Evolutionary conservation across 2,329 filamentous ascomycete species (phyloP), one percentile per base, ranked within the genome.

Genomic region (Aspergillus fumigatus): DNA sequence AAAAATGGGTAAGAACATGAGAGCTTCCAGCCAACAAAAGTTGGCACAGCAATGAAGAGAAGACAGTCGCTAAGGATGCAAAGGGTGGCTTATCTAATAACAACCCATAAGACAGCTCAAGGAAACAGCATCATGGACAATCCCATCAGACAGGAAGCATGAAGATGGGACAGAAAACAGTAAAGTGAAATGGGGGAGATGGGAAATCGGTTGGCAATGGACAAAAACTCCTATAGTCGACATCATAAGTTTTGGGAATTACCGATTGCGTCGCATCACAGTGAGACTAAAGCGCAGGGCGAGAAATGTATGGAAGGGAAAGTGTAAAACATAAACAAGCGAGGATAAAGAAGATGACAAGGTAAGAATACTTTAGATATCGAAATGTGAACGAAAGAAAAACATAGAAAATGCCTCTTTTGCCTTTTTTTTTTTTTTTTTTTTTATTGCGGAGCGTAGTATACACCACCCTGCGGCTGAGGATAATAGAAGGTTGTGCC

Each of bases 381-480:
- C 51, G 27, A 45, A 26, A 40, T 14, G 3, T 26, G 17, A 53
- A 10, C 27, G 41, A 23, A 53, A 50, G 49, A 52, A 53, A 48
- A 57, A 38, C 21, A 2, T 48, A 11, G 17, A 21, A 38, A 7
- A 27, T 26, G 19, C 35, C 25, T n/a, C 38, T 19, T 35, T 35
- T 35, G 9, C 3, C 6, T 17, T 38, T 17, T 49, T 67, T 55
- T 17, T 38, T 17, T 38, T 17, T 49, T 67, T 55, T 17, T 38
- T 38, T 35, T 49, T 67, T 54, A 69, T 59, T 72, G 64, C 21
- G 65, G 58, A 43, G 65, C 58, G 67, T 92, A 95, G 76, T 88
- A 96, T 54, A 79, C 73, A 6, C 72, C 73, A 62, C 76, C 68
- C 86, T 81, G 67, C 83, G 81, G 67, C 78, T 85, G 60, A 81